Evolutionary conservation across 495 filamentous ascomycete genomes (phyloP).

Genomic region (Aspergillus asperescens): DNA sequence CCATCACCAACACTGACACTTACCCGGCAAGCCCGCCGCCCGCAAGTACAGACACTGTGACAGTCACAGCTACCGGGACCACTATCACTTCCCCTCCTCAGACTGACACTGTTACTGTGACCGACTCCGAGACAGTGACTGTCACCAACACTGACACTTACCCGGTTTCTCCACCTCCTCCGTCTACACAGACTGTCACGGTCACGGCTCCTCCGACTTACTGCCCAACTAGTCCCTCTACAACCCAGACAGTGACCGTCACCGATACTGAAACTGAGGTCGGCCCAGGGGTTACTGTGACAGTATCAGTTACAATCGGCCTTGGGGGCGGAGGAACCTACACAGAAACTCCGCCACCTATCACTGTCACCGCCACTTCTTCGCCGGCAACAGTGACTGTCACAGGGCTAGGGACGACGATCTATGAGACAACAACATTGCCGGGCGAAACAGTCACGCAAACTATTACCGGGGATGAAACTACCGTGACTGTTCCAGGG

Average conservation of each 20-base stretch:
- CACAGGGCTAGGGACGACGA: slow-evolving; percentile 15
- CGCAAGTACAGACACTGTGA: neutral
- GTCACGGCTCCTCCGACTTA: neutral
- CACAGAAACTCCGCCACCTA: too few relatives aligned
- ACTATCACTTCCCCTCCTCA: too few relatives aligned
- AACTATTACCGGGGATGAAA: neutral
- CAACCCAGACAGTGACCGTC: neutral
- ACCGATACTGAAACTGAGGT: neutral
- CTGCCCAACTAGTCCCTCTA: neutral
- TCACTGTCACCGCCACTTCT: too few relatives aligned
- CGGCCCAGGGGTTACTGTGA: too few relatives aligned
- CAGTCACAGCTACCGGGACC: neutral
- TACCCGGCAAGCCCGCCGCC: neutral
- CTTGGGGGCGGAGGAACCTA: too few relatives aligned
- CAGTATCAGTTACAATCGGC: too few relatives aligned
- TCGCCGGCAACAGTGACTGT: slow-evolving; percentile 6
- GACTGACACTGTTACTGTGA: neutral
- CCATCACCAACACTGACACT: neutral
- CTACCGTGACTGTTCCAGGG: too few relatives aligned
- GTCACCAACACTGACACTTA: neutral
- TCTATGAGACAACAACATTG: slow-evolving; percentile 17
- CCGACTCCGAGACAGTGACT: neutral
- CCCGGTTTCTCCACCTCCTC: neutral
- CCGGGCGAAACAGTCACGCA: neutral
- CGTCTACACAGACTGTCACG: neutral